Percentiles rank a stretch among this genome's conserved stretches.
These are phyloP conservation scores for Dioscorea dumetorum DNA, from an alignment of 106 monocot genomes.

Conservation along the genomic window DNA sequence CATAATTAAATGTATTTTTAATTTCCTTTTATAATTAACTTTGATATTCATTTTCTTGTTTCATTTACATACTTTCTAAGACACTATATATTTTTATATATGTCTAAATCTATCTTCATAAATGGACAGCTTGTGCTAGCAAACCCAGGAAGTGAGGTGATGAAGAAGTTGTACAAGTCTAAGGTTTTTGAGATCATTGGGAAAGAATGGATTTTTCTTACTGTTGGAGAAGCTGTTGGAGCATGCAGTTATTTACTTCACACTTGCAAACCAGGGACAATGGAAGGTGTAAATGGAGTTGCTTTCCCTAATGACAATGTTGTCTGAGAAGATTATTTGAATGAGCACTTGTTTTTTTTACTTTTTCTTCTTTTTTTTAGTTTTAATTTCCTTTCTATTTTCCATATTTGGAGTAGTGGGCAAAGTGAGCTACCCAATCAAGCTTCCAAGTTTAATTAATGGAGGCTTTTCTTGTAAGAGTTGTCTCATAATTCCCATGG, in stretches of 20 bases:
- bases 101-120: background rate
- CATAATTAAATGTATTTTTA: too few relatives aligned
- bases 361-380: too few relatives aligned
- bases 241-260: constrained; percentile 72
- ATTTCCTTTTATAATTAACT: too few relatives aligned
- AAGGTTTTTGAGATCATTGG: constrained; percentile 11
- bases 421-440: too few relatives aligned
- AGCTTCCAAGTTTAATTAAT: constrained; percentile 11
- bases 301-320: constrained; percentile 18
- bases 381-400: background rate
- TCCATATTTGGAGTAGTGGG: too few relatives aligned
- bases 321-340: constrained; percentile 22
- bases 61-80: too few relatives aligned
- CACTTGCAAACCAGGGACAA: constrained; percentile 36
- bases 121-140: constrained; percentile 22
- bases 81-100: background rate
- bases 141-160: constrained; percentile 23
- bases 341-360: too few relatives aligned
- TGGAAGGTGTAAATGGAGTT: background rate
- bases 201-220: constrained; percentile 27
- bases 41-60: too few relatives aligned
- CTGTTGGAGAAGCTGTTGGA: constrained; percentile 27
- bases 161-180: constrained; percentile 22
- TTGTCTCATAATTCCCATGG: background rate
- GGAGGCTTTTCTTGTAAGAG: constrained; percentile 7